These are phyloP conservation scores for Nothophoma quercina DNA, from an alignment of 2,329 filamentous ascomycete genomes.

Conservation along the genomic window DNA sequence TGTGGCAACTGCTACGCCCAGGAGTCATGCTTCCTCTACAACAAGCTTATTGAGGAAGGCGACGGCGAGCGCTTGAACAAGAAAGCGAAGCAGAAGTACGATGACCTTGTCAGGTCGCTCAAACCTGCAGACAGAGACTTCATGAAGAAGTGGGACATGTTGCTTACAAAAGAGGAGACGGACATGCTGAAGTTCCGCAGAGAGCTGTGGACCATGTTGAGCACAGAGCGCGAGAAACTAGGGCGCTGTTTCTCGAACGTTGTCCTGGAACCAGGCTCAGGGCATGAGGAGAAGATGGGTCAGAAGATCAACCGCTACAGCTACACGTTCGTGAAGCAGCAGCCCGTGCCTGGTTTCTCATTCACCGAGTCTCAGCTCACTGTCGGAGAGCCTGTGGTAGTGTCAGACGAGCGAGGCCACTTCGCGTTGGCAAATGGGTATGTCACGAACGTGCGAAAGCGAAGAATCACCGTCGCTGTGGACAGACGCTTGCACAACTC, in stretches of 20 bases:
- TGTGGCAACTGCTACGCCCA: constrained; percentile 93
- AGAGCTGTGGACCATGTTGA: constrained; percentile 96
- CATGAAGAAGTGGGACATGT: constrained; percentile 91
- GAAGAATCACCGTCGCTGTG: constrained; percentile 84
- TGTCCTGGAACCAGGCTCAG: constrained; percentile 79
- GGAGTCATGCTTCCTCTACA: constrained; percentile 89
- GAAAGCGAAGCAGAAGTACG: constrained; percentile 80
- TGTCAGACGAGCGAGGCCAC: constrained; percentile 93
- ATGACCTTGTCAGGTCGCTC: constrained; percentile 80
- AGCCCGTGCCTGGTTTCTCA: constrained; percentile 69
- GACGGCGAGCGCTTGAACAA: constrained; percentile 82
- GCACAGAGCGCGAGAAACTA: constrained; percentile 83
- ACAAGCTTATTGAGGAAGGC: constrained; percentile 87
- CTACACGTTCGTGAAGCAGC: constrained; percentile 83
- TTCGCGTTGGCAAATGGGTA: constrained; percentile 95
- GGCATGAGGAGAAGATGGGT: constrained; percentile 71
- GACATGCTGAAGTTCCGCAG: constrained; percentile 85
- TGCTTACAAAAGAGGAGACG: constrained; percentile 93
- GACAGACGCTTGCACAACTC: constrained; percentile 90
- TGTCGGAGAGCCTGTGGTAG: constrained; percentile 90
- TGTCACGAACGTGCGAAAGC: constrained; percentile 77
- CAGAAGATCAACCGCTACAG: constrained; percentile 90
- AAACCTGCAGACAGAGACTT: constrained; percentile 78
- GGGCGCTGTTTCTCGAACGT: constrained; percentile 91
- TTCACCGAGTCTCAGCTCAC: constrained; percentile 91